These are phyloP conservation scores for Saccharum hybrid DNA, from an alignment of 202 grass and related monocot genomes.

Conservation along the genomic window DNA sequence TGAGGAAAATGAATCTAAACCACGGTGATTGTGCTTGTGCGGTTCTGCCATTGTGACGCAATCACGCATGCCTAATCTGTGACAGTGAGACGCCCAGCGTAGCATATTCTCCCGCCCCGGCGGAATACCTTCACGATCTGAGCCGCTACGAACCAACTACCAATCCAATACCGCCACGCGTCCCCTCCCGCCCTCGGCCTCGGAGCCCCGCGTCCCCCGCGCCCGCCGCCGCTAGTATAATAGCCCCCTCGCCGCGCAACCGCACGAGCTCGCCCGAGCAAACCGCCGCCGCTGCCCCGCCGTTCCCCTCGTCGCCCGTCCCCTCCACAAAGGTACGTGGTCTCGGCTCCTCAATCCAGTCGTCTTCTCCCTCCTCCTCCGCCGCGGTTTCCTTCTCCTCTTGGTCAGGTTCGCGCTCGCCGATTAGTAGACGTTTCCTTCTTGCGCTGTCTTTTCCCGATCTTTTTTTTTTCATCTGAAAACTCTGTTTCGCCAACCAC, in stretches of 20 bases:
- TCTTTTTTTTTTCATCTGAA: not conserved
- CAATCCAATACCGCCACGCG: constrained; percentile 45
- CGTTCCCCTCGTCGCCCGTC: constrained; percentile 7
- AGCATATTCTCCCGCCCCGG: constrained; percentile 43
- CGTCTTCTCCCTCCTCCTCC: not conserved
- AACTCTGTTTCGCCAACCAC: not conserved
- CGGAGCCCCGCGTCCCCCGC: constrained; percentile 31
- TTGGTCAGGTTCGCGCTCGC: constrained; percentile 5
- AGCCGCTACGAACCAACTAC: not conserved
- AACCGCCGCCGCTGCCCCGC: constrained; percentile 45
- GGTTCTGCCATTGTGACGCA: not conserved
- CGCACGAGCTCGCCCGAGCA: constrained; percentile 56
- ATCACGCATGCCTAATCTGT: not conserved
- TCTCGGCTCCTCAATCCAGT: not conserved
- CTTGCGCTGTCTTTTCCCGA: not conserved
- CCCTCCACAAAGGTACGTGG: constrained; percentile 42
- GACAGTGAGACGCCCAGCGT: not conserved
- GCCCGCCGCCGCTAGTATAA: constrained; percentile 45
- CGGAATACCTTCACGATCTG: constrained; percentile 24
- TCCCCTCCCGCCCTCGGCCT: constrained; percentile 29
- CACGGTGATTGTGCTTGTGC: too few relatives aligned
- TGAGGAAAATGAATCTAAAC: not conserved
- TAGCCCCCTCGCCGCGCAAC: constrained; percentile 31
- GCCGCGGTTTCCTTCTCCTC: not conserved
- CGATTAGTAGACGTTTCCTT: not conserved